Conservation (phyloP, 2,329 filamentous ascomycete species). For the Penicillium sp. region DNA sequence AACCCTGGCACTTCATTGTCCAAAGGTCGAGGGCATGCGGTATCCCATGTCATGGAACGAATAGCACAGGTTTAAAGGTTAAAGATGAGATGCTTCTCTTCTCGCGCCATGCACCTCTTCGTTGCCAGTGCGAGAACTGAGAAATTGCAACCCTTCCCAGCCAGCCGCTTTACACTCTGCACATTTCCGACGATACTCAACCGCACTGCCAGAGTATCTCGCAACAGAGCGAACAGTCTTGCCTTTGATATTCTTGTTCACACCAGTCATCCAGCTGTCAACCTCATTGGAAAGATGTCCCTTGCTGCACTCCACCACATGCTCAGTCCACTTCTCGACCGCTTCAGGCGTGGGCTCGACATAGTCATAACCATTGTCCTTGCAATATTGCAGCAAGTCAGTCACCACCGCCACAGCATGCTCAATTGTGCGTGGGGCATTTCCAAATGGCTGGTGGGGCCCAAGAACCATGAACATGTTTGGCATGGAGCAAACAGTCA, state of each 20-base stretch:
- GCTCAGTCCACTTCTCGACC: constrained; percentile 46
- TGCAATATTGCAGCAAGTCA: constrained; percentile 26
- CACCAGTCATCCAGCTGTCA: constrained; percentile 57
- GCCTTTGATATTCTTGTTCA: constrained; percentile 51
- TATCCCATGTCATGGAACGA: too few species aligned
- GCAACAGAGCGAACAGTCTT: constrained; percentile 49
- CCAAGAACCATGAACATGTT: constrained; percentile 59
- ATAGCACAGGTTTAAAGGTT: too few species aligned
- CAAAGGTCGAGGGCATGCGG: too few species aligned
- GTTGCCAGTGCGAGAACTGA: too few species aligned
- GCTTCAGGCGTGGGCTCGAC: constrained; percentile 45
- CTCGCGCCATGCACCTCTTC: too few species aligned
- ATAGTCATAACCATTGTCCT: constrained; percentile 21
- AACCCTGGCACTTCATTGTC: too few species aligned
- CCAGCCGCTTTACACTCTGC: constrained; percentile 8
- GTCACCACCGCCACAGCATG: constrained; percentile 44
- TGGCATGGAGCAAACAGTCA: constrained; percentile 46
- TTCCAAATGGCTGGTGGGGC: constrained; percentile 48
- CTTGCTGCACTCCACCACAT: constrained; percentile 49
- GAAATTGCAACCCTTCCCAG: constrained; percentile 5
- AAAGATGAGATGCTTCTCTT: too few species aligned
- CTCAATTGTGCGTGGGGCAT: constrained; percentile 32
- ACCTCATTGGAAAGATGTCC: constrained; percentile 50
- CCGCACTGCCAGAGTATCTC: constrained; percentile 49
- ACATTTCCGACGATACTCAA: constrained; percentile 40